Conservation (phyloP, 2,329 filamentous ascomycete species). For the Aspergillus novofumigatus region DNA sequence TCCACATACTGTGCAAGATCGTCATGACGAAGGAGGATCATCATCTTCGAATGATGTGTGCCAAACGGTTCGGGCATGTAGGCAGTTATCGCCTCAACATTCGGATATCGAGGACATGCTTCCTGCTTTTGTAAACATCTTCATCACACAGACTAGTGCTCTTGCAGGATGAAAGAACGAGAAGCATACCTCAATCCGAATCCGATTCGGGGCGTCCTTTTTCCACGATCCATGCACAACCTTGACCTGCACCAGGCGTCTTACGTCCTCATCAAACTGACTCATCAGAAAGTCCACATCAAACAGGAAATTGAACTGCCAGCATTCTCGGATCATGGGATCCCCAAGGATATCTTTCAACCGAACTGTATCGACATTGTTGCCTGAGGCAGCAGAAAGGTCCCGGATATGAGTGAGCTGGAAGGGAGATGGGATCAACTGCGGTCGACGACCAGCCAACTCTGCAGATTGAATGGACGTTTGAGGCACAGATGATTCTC, state of each 20-base stretch:
- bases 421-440: slow-evolving; percentile 58
- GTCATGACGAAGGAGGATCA: slow-evolving; percentile 75
- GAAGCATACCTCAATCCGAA: slow-evolving; percentile 51
- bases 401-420: slow-evolving; percentile 67
- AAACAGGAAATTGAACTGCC: slow-evolving; percentile 55
- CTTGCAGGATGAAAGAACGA: neutral
- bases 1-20: slow-evolving; percentile 59
- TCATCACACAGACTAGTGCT: neutral
- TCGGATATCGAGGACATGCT: slow-evolving; percentile 57
- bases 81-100: slow-evolving; percentile 67
- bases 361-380: slow-evolving; percentile 64
- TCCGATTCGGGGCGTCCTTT: slow-evolving; percentile 58
- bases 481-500: neutral
- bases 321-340: slow-evolving; percentile 63
- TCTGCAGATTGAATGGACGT: neutral
- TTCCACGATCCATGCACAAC: slow-evolving; percentile 65
- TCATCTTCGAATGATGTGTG: slow-evolving; percentile 84
- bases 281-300: slow-evolving; percentile 58
- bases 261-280: slow-evolving; percentile 56
- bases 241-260: slow-evolving; percentile 50
- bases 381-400: slow-evolving; percentile 47
- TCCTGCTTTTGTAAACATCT: slow-evolving; percentile 43
- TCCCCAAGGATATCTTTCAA: slow-evolving; percentile 68
- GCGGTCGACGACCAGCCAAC: neutral
- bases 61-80: slow-evolving; percentile 82